Percentiles rank a stretch among this genome's conserved stretches.
These are phyloP conservation scores for Tetracladium maxilliforme DNA, from an alignment of 2,329 filamentous ascomycete species.

Conservation along the genomic window DNA sequence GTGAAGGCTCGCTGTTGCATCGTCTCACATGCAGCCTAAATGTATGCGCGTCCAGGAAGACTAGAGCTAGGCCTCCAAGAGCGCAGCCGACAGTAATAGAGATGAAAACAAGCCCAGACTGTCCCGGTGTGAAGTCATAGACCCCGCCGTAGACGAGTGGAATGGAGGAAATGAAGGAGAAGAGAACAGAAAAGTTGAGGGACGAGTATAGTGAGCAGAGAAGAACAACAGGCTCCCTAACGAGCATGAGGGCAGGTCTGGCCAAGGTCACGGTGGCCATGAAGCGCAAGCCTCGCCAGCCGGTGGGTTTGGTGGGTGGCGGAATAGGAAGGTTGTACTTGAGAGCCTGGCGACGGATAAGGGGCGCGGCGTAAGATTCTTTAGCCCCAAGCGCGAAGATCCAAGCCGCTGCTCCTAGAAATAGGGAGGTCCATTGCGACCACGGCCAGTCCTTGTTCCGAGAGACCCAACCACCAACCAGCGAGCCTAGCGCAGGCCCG, in stretches of 20 bases:
- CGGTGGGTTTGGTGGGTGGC: no score
- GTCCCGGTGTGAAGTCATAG: slow-evolving; percentile 24
- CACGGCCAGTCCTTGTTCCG: slow-evolving; percentile 11
- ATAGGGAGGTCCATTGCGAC: slow-evolving; percentile 10
- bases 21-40: slow-evolving; percentile 1
- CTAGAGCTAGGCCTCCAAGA: no score
- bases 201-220: slow-evolving; percentile 35
- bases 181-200: slow-evolving; percentile 34
- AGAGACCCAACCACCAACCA: slow-evolving; percentile 11
- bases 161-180: slow-evolving; percentile 34
- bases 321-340: no score
- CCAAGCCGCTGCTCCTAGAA: slow-evolving; percentile 10
- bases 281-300: no score
- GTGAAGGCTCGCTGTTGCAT: slow-evolving; percentile 6
- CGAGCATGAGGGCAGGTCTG: neutral
- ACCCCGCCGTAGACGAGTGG: slow-evolving; percentile 29
- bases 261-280: no score
- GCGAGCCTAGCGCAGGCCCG: slow-evolving; percentile 10
- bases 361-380: slow-evolving; percentile 47
- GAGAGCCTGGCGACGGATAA: no score
- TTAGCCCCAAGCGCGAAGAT: slow-evolving; percentile 17
- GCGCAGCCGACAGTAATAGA: slow-evolving; percentile 9
- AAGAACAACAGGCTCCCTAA: no score
- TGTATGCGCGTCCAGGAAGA: no score
- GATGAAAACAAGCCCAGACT: slow-evolving; percentile 11